A percentile compares a stretch with the other conserved stretches of the same genome.
These are phyloP conservation scores for Puccinellia tenuiflora DNA, from an alignment of 176 grass and related monocot species.

Conservation along the genomic window DNA sequence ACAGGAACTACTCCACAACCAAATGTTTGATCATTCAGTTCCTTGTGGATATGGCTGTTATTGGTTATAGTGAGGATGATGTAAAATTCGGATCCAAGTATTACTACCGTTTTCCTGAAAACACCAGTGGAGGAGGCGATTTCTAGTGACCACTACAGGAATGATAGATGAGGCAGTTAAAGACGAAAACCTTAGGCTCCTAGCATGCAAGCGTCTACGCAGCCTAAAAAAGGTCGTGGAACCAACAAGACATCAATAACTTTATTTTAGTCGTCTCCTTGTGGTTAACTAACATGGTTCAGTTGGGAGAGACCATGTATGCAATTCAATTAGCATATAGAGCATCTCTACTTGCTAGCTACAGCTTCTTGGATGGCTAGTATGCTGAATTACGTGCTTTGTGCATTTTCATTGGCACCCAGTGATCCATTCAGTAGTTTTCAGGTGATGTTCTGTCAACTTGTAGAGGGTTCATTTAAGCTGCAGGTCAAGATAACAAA, in stretches of 20 bases:
- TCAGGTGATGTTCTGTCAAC: not conserved
- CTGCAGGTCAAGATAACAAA: not conserved
- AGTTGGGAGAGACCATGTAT: no score
- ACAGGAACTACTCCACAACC: constrained; percentile 57
- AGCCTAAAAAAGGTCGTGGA: not conserved
- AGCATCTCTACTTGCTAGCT: no score
- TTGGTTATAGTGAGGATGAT: constrained; percentile 76
- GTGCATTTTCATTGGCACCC: not conserved
- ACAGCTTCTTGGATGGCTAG: no score
- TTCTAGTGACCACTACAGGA: no score
- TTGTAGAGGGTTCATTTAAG: not conserved
- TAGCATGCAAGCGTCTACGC: not conserved
- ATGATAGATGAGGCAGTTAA: not conserved
- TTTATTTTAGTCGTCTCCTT: not conserved
- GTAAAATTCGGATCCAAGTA: constrained; percentile 50
- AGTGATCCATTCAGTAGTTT: not conserved
- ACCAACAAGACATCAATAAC: not conserved
- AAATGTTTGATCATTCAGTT: constrained; percentile 74
- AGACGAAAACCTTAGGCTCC: not conserved
- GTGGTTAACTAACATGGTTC: not conserved
- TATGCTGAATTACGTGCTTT: no score
- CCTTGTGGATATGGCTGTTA: constrained; percentile 56
- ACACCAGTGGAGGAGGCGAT: not conserved
- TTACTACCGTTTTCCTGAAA: not conserved
- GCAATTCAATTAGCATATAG: no score